These are phyloP conservation scores for Leccinellum albellum DNA, from an alignment of 768 basidiomycete species.

Conservation along the genomic window DNA sequence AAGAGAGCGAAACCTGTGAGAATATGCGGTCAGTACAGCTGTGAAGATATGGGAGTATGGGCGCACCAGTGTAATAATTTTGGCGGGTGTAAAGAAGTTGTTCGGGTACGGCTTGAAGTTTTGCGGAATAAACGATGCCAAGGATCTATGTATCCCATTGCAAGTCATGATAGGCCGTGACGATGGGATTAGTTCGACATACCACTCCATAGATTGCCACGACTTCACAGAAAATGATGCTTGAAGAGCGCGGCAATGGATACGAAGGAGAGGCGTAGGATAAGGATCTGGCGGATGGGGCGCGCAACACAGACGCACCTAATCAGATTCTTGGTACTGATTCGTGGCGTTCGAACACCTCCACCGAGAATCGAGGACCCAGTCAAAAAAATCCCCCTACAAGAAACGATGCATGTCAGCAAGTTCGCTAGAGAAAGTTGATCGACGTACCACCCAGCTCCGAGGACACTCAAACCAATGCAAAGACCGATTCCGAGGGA, in stretches of 20 bases:
- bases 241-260: slow-evolving; percentile 25
- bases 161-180: neutral
- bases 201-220: slow-evolving; percentile 98
- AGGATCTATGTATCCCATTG: slow-evolving; percentile 58
- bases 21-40: neutral
- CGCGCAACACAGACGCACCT: slow-evolving; percentile 49
- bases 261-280: neutral
- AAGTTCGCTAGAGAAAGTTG: neutral
- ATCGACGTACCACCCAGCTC: slow-evolving; percentile 86
- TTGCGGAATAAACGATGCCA: slow-evolving; percentile 92
- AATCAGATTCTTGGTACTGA: slow-evolving; percentile 96
- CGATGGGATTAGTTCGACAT: slow-evolving; percentile 28
- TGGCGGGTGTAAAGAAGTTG: slow-evolving; percentile 71
- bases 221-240: slow-evolving; percentile 99
- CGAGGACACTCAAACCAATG: slow-evolving; percentile 88
- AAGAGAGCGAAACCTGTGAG: slow-evolving; percentile 81
- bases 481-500: slow-evolving; percentile 88
- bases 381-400: slow-evolving; percentile 96
- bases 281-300: neutral
- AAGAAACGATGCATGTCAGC: neutral
- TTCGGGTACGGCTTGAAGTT: slow-evolving; percentile 59
- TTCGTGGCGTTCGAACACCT: slow-evolving; percentile 89
- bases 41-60: neutral
- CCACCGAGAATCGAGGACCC: slow-evolving; percentile 96
- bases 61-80: slow-evolving; percentile 88